Evolutionary conservation across 1,284 basidiomycete genomes (phyloP).

Genomic region (Macrocystidia cucumis): DNA sequence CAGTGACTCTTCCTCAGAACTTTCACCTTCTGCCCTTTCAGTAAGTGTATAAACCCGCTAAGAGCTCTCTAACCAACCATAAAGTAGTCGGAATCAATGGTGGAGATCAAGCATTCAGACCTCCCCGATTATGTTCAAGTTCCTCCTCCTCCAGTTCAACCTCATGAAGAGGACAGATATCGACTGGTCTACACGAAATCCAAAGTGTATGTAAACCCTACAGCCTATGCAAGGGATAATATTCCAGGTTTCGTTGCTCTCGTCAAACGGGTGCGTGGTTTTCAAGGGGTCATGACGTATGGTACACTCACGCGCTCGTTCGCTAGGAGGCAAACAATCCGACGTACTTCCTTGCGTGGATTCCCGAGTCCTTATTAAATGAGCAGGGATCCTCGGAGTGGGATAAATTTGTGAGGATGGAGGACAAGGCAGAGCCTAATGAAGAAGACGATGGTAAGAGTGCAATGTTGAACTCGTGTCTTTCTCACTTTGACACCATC

Average conservation of each 20-base stretch:
- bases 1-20: constrained; percentile 22
- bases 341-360: constrained; percentile 76
- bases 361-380: constrained; percentile 72
- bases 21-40: constrained; percentile 24
- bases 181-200: constrained; percentile 83
- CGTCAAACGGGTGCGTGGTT: constrained; percentile 64
- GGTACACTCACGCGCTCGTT: constrained; percentile 9
- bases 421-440: constrained; percentile 49
- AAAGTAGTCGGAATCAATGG: constrained; percentile 57
- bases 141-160: constrained; percentile 12
- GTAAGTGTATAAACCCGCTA: constrained; percentile 11
- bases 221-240: constrained; percentile 86
- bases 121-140: constrained; percentile 15
- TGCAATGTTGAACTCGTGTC: constrained; percentile 1
- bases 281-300: constrained; percentile 4
- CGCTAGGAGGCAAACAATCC: constrained; percentile 67
- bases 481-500: constrained; percentile 4
- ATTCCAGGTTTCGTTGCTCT: constrained; percentile 88
- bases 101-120: constrained; percentile 56
- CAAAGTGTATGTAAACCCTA: constrained; percentile 92
- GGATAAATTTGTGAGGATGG: constrained; percentile 81
- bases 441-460: constrained; percentile 68
- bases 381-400: constrained; percentile 73
- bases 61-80: constrained; percentile 5
- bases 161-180: constrained; percentile 51